These are phyloP conservation scores for Pythium plurisporium DNA, from an alignment of 352 stramenopile species.

Conservation along the genomic window DNA sequence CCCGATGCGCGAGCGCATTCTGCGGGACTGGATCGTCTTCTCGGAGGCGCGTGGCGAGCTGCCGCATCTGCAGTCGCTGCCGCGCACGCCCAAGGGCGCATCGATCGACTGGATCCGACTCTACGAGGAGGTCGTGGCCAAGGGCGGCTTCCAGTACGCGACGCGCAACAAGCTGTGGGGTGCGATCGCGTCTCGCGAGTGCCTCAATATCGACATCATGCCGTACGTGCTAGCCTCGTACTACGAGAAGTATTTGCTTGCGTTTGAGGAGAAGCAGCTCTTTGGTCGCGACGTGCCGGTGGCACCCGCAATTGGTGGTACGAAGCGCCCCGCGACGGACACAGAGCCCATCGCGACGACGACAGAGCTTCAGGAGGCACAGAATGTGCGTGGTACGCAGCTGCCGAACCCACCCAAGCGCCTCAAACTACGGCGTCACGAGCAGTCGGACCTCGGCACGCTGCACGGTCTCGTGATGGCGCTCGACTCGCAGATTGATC, in stretches of 20 bases:
- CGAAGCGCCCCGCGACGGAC: conserved; percentile 24
- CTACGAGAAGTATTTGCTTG: conserved; percentile 51
- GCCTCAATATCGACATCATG: conserved; percentile 57
- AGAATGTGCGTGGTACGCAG: conserved; percentile 56
- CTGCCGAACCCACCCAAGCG: conserved; percentile 57
- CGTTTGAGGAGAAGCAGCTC: conserved; percentile 79
- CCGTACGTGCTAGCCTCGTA: conserved; percentile 54
- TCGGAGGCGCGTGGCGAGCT: conserved; percentile 41
- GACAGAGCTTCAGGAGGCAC: conserved; percentile 60
- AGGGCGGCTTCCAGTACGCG: conserved; percentile 49
- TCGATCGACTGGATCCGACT: conserved; percentile 71
- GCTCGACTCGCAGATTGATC: conserved; percentile 56
- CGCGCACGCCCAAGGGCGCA: conserved; percentile 43
- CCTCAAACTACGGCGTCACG: conserved; percentile 54
- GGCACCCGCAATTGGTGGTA: conserved; percentile 18
- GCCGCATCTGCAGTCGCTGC: conserved; percentile 40
- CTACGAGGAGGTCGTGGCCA: conserved; percentile 76
- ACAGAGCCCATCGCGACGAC: conserved; percentile 51
- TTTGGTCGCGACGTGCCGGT: conserved; percentile 58
- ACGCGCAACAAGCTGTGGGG: conserved; percentile 52
- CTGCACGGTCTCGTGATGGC: conserved; percentile 68
- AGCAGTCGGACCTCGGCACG: conserved; percentile 46
- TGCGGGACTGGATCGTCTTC: conserved; percentile 61
- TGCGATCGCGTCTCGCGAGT: conserved; percentile 39
- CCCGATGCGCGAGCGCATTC: conserved; percentile 43